Base-by-base conservation (phyloP, 2,329 filamentous ascomycete species). In the Fusarium nodosum region DNA sequence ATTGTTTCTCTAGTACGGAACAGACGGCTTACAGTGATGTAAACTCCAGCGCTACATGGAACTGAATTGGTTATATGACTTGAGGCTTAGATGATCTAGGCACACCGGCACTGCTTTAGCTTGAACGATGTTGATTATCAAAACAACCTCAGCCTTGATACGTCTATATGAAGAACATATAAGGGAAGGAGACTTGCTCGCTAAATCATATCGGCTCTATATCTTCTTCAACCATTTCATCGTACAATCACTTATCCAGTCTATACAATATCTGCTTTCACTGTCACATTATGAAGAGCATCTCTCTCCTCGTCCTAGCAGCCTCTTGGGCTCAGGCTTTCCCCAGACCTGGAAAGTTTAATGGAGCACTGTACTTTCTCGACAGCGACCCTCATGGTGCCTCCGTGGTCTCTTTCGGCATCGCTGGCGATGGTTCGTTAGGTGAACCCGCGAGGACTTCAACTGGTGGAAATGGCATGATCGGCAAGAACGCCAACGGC, bases 351-450 rank as follows among this genome's bases (percentile, higher is more conserved):
- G n/a, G 9, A 5, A n/a, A 13, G 3, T 22, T 28, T 0, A n/a
- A 11, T 7, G 16, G 18, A 8, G 60, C 47, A 3, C 5, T 63
- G 2, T 63, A 63, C 24, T 63, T 63, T 3, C 47, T 63, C 3
- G 60, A 63, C 20, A 63, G 60, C 6, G 34, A 63, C n/a, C 60
- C 60, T 9, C 9, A 62, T 2, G 60, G 57, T 2, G 60, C 60
- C 12, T 56, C 34, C 5, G 57, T 63, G 6, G 60, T 63, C 13
- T 62, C 60, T 3, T 26, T 63, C 30, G 39, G 20, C 2, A 62
- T 63, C 5, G 10, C 6, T 4, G 12, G 26, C 6, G n/a, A 47
- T 42, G 57, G 57, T 1, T 15, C 20, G 1, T 11, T 56, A 0
- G 28, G 47, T 2, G 15, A 31, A 2, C 41, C 60, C 3, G n/a